phyloP scores from a whole-genome alignment of 129 eudicot species.

The Helichrysum umbraculigerum region DNA sequence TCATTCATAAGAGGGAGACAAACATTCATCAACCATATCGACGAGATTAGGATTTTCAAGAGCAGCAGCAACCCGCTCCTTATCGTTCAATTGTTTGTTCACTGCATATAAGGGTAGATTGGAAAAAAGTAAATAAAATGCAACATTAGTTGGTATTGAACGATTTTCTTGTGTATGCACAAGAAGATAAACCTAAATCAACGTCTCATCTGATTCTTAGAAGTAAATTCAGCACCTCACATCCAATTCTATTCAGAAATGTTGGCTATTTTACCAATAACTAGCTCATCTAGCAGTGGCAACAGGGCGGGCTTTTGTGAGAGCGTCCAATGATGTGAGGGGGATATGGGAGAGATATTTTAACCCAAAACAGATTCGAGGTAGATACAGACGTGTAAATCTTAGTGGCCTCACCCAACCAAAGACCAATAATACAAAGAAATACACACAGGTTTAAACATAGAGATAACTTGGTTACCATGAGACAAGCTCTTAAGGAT shows the following conservation, averaged over 20 bases:
- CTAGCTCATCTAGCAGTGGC: not conserved
- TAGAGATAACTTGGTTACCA: too few species aligned
- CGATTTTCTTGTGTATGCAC: not conserved
- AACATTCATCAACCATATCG: conserved; percentile 84
- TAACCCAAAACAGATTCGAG: too few species aligned
- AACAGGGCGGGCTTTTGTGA: not conserved
- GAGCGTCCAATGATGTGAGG: too few species aligned
- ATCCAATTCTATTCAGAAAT: not conserved
- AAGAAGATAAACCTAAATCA: not conserved
- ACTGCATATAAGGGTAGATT: conserved; percentile 46
- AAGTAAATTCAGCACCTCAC: not conserved
- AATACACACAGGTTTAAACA: too few species aligned
- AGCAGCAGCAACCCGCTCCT: conserved; percentile 94
- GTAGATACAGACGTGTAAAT: too few species aligned
- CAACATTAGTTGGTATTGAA: not conserved
- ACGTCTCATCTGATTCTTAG: not conserved
- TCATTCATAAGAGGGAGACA: conserved; percentile 71
- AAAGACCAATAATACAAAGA: too few species aligned
- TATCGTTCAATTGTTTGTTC: conserved; percentile 89
- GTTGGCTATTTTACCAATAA: not conserved
- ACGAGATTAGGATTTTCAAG: conserved; percentile 80
- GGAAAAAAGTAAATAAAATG: not conserved
- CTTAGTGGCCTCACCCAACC: too few species aligned
- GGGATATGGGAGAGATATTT: too few species aligned
- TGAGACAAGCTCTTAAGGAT: too few species aligned